Evolutionary conservation across 768 basidiomycete species (phyloP).

Genomic region (Pleurotus pulmonarius): DNA sequence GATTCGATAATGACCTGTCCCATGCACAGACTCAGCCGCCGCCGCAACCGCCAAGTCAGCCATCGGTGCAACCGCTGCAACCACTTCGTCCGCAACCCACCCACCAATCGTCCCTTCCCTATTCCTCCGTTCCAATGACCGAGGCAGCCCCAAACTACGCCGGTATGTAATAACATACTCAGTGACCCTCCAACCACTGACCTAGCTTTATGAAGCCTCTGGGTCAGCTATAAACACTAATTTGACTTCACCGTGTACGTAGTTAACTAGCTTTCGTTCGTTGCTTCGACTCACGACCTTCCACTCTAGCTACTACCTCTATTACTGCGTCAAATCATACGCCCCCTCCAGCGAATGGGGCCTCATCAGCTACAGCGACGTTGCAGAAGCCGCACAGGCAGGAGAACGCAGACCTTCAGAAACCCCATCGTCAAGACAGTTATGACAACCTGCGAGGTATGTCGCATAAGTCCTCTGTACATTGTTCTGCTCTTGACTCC

Average conservation of each 20-base stretch:
- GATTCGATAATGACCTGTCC: constrained; percentile 65
- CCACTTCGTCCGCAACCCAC: constrained; percentile 15
- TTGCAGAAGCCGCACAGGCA: constrained; percentile 49
- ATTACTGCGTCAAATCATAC: constrained; percentile 30
- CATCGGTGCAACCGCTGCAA: constrained; percentile 12
- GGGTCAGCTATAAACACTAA: not conserved
- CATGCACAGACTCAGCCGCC: constrained; percentile 28
- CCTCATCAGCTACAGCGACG: constrained; percentile 25
- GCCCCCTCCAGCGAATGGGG: constrained; percentile 27
- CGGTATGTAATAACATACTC: not conserved
- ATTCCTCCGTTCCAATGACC: not conserved
- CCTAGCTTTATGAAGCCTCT: not conserved
- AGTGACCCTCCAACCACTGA: not conserved
- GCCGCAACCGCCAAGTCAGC: constrained; percentile 4
- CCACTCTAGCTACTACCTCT: constrained; percentile 18
- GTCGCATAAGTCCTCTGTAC: not conserved
- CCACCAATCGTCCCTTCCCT: constrained; percentile 18
- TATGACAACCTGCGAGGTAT: constrained; percentile 4
- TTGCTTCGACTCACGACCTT: not conserved
- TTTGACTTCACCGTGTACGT: constrained; percentile 1
- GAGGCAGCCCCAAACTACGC: not conserved
- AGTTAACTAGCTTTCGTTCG: not conserved
- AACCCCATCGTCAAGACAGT: constrained; percentile 6
- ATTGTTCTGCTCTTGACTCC: not conserved
- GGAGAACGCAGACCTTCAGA: constrained; percentile 48